These are phyloP conservation scores for Starmerella vitae DNA, from an alignment of 805 yeast species.

Conservation along the genomic window DNA sequence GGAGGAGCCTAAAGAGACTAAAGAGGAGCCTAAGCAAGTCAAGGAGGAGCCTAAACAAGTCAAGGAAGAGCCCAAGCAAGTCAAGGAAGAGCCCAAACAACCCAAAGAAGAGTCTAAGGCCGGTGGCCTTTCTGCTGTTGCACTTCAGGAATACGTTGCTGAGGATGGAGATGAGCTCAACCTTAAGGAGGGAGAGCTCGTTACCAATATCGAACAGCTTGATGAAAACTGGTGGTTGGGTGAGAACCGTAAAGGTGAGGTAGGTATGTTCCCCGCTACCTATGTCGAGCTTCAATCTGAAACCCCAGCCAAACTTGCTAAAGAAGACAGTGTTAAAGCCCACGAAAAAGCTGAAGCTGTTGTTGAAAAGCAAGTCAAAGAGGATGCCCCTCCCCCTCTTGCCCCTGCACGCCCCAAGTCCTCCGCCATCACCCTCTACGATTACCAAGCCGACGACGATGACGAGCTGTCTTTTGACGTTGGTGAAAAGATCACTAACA, in stretches of 20 bases:
- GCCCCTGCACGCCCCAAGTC: constrained; percentile 1
- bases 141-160: constrained; percentile 47
- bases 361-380: constrained; percentile 1
- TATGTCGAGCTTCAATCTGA: constrained; percentile 40
- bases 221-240: constrained; percentile 92
- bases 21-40: constrained; percentile 3
- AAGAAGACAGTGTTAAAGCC: constrained; percentile 4
- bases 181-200: constrained; percentile 51
- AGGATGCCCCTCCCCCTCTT: background rate
- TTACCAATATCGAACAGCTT: constrained; percentile 51
- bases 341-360: constrained; percentile 3
- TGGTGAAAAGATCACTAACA: constrained; percentile 67
- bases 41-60: constrained; percentile 3
- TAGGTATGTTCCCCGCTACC: constrained; percentile 83
- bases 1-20: background rate
- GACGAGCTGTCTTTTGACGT: constrained; percentile 78
- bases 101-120: background rate
- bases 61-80: constrained; percentile 1
- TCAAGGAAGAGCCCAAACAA: background rate
- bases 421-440: constrained; percentile 54
- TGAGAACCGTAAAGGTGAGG: constrained; percentile 52
- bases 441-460: constrained; percentile 83
- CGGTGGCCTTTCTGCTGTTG: constrained; percentile 43
- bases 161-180: constrained; percentile 67
- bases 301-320: constrained; percentile 11